Conservation (phyloP, 169 alveolate genomes). For the Cryptosporidium parvum region DNA sequence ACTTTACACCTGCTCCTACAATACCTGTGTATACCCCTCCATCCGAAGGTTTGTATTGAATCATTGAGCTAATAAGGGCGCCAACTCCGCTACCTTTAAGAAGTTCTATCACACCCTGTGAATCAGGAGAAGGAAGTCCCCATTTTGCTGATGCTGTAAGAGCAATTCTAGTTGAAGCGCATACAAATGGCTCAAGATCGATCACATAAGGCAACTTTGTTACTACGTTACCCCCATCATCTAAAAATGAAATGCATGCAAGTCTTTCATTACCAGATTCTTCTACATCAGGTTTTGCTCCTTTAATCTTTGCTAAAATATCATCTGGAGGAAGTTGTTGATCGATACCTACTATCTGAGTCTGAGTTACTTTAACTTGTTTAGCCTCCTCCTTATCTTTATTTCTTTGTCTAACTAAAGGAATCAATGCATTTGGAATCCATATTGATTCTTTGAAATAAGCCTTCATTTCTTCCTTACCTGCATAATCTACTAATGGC, state of each 20-base stretch:
- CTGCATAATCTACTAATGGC: constrained; percentile 29
- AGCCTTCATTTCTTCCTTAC: constrained; percentile 59
- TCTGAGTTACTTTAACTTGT: constrained; percentile 24
- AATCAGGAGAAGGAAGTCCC: constrained; percentile 65
- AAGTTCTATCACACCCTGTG: constrained; percentile 15
- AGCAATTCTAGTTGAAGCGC: constrained; percentile 75
- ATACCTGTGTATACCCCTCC: constrained; percentile 4
- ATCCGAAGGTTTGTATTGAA: constrained; percentile 51
- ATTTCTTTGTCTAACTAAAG: constrained; percentile 23
- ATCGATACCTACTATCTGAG: constrained; percentile 3
- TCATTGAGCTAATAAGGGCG: constrained; percentile 57
- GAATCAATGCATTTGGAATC: constrained; percentile 65
- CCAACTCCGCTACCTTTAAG: constrained; percentile 50
- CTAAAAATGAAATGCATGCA: constrained; percentile 61
- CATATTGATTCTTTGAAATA: constrained; percentile 71
- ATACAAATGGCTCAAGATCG: constrained; percentile 47
- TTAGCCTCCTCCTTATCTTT: constrained; percentile 30
- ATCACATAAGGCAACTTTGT: constrained; percentile 49
- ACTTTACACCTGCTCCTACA: constrained; percentile 2
- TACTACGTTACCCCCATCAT: constrained; percentile 31
- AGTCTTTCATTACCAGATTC: constrained; percentile 11
- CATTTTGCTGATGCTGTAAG: constrained; percentile 39
- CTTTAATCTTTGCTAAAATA: constrained; percentile 3
- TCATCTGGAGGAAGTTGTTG: constrained; percentile 35
- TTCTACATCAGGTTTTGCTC: constrained; percentile 63